Conservation (phyloP, 2,329 filamentous ascomycete species). For the Epichloe glyceriae region DNA sequence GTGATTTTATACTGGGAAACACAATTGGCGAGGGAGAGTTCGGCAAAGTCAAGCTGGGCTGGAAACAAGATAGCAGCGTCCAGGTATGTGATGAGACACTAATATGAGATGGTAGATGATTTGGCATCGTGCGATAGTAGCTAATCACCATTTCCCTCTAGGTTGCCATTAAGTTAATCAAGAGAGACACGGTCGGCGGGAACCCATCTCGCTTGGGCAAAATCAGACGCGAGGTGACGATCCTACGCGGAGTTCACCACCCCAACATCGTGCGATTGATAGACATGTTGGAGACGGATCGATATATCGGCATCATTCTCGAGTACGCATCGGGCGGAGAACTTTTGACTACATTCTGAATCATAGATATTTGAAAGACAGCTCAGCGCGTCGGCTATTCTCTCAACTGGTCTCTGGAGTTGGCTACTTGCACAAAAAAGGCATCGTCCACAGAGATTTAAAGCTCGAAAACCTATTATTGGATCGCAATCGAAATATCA, state of each 20-base stretch:
- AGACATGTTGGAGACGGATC: conserved; percentile 96
- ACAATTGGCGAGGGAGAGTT: conserved; percentile 97
- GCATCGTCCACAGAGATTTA: conserved; percentile 92
- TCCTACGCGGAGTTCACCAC: conserved; percentile 75
- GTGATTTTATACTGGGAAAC: conserved; percentile 89
- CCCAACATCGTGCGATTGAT: conserved; percentile 94
- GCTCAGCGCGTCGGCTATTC: conserved; percentile 78
- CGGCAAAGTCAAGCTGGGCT: conserved; percentile 95
- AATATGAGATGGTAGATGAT: not conserved
- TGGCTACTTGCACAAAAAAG: conserved; percentile 95
- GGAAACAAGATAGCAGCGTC: conserved; percentile 89
- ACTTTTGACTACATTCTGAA: conserved; percentile 94
- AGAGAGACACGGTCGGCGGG: conserved; percentile 74
- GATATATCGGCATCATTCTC: conserved; percentile 94
- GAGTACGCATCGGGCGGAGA: conserved; percentile 97
- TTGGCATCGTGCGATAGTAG: not conserved
- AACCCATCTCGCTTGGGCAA: conserved; percentile 87
- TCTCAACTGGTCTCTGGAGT: conserved; percentile 94
- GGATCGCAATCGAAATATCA: conserved; percentile 95
- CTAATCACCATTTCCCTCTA: conserved; percentile 23
- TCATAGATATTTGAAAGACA: conserved; percentile 90
- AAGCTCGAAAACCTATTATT: conserved; percentile 93
- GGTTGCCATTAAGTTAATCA: conserved; percentile 96
- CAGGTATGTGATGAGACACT: conserved; percentile 37
- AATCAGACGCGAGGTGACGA: conserved; percentile 93